Evolutionary conservation across 1,284 basidiomycete genomes (phyloP).

Genomic region (Cystobasidium sp.): DNA sequence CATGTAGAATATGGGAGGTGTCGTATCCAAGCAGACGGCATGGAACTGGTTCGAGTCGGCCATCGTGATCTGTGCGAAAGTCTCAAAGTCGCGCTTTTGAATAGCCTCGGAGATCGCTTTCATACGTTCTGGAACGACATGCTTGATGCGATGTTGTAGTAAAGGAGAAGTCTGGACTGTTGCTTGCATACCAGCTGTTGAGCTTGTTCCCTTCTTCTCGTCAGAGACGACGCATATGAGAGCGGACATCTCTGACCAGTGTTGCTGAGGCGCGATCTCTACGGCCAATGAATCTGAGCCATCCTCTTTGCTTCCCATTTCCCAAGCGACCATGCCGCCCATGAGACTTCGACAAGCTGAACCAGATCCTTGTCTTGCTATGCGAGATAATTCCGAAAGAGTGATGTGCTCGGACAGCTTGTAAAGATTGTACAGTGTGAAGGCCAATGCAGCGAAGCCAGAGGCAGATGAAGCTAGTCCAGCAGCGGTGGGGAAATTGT

Average conservation of each 20-base stretch:
- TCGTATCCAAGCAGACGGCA: conserved; percentile 93
- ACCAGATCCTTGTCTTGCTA: conserved; percentile 95
- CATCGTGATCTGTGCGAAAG: conserved; percentile 92
- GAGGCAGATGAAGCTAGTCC: conserved; percentile 97
- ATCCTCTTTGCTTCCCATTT: conserved; percentile 70
- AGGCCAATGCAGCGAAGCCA: conserved; percentile 92
- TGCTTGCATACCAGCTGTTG: conserved; percentile 94
- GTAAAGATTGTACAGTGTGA: conserved; percentile 87
- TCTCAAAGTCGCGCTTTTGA: conserved; percentile 76
- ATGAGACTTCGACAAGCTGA: conserved; percentile 97
- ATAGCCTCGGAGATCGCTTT: conserved; percentile 79
- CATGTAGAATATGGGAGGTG: conserved; percentile 98
- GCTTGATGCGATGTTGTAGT: conserved; percentile 83
- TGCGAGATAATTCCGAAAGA: conserved; percentile 77
- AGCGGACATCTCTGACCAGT: conserved; percentile 96
- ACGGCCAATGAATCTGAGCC: conserved; percentile 88
- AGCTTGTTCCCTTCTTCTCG: conserved; percentile 94
- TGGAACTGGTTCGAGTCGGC: conserved; percentile 98
- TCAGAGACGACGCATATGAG: conserved; percentile 97
- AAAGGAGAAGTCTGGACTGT: conserved; percentile 90
- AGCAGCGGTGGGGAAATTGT: conserved; percentile 99
- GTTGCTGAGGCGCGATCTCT: conserved; percentile 79
- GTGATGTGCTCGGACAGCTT: conserved; percentile 65
- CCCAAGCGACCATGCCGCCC: conserved; percentile 97
- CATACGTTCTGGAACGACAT: conserved; percentile 91